Conservation (phyloP, 768 basidiomycete genomes). For the Exsudoporus frostii region DNA sequence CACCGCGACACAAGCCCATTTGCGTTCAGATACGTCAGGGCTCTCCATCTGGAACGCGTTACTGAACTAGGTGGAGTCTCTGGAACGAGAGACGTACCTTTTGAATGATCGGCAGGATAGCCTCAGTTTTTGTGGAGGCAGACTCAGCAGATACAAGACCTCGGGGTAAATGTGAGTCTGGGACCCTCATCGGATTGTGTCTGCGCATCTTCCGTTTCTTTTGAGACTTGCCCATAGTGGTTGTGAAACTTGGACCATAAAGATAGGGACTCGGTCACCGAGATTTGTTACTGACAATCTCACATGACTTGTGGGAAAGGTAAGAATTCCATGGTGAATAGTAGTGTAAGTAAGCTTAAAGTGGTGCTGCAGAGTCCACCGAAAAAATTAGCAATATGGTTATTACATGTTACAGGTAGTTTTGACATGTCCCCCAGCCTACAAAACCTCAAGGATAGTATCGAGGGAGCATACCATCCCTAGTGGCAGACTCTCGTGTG, state of each 20-base stretch:
- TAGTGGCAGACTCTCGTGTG: conserved; percentile 1
- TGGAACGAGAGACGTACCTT: conserved; percentile 52
- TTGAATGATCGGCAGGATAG: conserved; percentile 83
- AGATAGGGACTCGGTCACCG: not conserved
- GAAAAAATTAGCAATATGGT: conserved; percentile 22
- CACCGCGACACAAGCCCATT: conserved; percentile 97
- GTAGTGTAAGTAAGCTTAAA: not conserved
- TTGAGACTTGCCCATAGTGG: conserved; percentile 85
- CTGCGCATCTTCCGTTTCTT: conserved; percentile 82
- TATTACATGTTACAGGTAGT: conserved; percentile 18
- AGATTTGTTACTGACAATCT: not conserved
- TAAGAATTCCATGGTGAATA: too few species aligned
- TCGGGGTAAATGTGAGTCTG: conserved; percentile 84
- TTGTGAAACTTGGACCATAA: not conserved
- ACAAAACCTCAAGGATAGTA: conserved; percentile 26
- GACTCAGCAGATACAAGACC: conserved; percentile 75
- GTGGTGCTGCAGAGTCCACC: not conserved
- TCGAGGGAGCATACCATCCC: conserved; percentile 25
- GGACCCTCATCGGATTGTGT: conserved; percentile 92
- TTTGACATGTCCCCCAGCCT: not conserved
- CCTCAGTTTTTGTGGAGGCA: conserved; percentile 71
- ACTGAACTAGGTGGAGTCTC: not conserved
- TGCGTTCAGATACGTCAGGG: conserved; percentile 73
- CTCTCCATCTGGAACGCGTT: conserved; percentile 59
- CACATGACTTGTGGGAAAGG: conserved; percentile 8